Base-by-base conservation (phyloP, 2,329 filamentous ascomycete genomes). In the Hypoxylon sp. region DNA sequence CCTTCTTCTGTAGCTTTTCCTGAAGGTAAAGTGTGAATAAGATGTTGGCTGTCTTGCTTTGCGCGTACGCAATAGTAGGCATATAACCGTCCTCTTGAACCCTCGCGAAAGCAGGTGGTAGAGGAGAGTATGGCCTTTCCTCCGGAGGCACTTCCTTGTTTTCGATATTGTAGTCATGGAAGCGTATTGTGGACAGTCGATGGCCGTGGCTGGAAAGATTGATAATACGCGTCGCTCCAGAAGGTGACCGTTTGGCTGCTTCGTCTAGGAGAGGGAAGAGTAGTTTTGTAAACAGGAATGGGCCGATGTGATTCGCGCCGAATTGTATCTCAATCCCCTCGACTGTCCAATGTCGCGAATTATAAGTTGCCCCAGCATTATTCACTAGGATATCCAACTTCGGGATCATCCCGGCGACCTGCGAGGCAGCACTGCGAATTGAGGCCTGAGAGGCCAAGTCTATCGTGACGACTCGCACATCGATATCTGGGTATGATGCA, bases 21-120 rank as follows among this genome's bases (percentile, higher is more conserved):
- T 82, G 80, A 11, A 84, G 75, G 11, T 75, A 78, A 25, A 81
- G 63, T 0, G 77, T 80, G 63, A 84, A 84, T 49, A 85, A 72
- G 10, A 86, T 81, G 59, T 86, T 84, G 2, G 84, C 84, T 30
- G 84, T 83, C 75, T 87, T 87, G 71, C 82, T 83, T 69, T 85
- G 83, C 1, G 79, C 81, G 65, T 87, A 87, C 2, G 83, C 83
- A 14, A 79, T 67, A n/a, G 76, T 78, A 5, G 76, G 74, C 60
- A 79, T 75, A 58, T 81, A 82, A 3, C 79, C 79, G 51, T 81
- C 78, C 0, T 74, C 69, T 69, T 73, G 69, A 13, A 68, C 71
- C 56, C 73, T 79, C 14, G 65, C 74, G 50, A 79, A 80, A 0
- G 73, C 72, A 0, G 76, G 74, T 9, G 73, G 68, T 32, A 80